phyloP scores from a whole-genome alignment of 2,329 filamentous ascomycete genomes.

The Talaromyces piceae region DNA sequence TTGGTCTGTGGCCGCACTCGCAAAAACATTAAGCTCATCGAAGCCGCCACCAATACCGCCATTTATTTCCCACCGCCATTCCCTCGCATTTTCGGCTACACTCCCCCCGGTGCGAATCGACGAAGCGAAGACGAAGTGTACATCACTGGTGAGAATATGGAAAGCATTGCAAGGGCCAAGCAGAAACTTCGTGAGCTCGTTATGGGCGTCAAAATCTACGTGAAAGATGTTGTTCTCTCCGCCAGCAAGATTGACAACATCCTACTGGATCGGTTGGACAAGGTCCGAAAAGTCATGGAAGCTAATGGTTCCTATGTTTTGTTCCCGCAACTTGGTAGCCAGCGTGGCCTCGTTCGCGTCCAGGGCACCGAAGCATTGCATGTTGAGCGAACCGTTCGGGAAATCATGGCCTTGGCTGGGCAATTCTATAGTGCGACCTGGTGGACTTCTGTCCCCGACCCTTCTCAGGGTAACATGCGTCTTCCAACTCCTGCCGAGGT shows the following conservation, averaged over 20 bases:
- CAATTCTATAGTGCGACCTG: conserved; percentile 97
- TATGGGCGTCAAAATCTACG: conserved; percentile 68
- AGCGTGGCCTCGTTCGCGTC: conserved; percentile 76
- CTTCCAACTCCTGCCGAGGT: conserved; percentile 62
- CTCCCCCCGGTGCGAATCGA: conserved; percentile 69
- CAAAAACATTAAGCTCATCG: conserved; percentile 97
- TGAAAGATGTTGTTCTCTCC: conserved; percentile 87
- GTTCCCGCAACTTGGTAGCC: conserved; percentile 79
- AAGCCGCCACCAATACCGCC: conserved; percentile 88
- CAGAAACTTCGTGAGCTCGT: conserved; percentile 84
- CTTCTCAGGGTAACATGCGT: conserved; percentile 51
- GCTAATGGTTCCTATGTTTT: conserved; percentile 92
- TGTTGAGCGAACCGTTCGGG: conserved; percentile 87
- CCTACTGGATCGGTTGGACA: conserved; percentile 81
- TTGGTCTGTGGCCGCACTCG: conserved; percentile 86
- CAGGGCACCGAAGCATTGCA: conserved; percentile 91
- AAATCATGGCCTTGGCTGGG: conserved; percentile 90
- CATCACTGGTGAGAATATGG: conserved; percentile 81
- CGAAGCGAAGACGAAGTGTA: conserved; percentile 86
- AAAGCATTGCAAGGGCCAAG: conserved; percentile 82
- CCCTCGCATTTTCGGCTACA: conserved; percentile 84
- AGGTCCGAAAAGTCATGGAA: conserved; percentile 96
- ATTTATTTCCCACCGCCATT: conserved; percentile 98
- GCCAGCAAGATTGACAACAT: conserved; percentile 93
- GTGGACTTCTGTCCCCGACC: conserved; percentile 78